Base-by-base conservation (phyloP, 2,329 filamentous ascomycete genomes). In the Bisporella sp. region DNA sequence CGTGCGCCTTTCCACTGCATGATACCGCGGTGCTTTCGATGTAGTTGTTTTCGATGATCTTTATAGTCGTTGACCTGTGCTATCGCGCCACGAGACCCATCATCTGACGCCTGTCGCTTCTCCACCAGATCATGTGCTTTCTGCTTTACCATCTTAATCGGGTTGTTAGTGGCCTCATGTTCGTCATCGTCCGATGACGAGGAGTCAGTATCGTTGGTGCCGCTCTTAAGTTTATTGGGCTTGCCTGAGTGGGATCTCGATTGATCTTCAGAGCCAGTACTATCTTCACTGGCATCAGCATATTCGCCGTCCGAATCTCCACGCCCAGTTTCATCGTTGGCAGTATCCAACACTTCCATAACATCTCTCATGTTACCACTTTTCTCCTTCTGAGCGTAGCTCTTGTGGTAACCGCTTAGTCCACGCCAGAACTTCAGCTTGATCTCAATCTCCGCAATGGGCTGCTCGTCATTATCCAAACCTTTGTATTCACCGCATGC, bases 1-100 rank as follows among this genome's bases (percentile, higher is more conserved):
- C 71, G 71, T 21, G 73, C 76, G 68, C 57, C 76, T 72, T 53
- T 71, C 66, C 84, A 89, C 68, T 89, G 85, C 85, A 89, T 89
- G 40, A 85, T 62, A 0, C 85, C 85, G 28, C 82, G 69, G 60
- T 89, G 82, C 62, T 78, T 76, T 45, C 83, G 71, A 64, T 87
- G 82, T 55, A 85, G 67, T 53, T 78, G 73, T 65, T 76, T 78
- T 55, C 75, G 71, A 57, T 82, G 71, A 51, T 73, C 71, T 62
- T 76, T 79, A 62, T 82, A 86, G 53, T 85, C 82, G 50, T 73
- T 76, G 43, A 81, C 52, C 62, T 78, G 71, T 41, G 76, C 74
- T 7, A 72, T 66, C 37, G 70, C 62, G 39, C 73, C 80, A 54
- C 73, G 69, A 55, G 68, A 73, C 31, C 60, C 66, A 48, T 74